Percentiles rank a stretch among this genome's conserved stretches.
phyloP scores from a whole-genome alignment of 176 grass and related monocot species.

The Neostapfia colusana region DNA sequence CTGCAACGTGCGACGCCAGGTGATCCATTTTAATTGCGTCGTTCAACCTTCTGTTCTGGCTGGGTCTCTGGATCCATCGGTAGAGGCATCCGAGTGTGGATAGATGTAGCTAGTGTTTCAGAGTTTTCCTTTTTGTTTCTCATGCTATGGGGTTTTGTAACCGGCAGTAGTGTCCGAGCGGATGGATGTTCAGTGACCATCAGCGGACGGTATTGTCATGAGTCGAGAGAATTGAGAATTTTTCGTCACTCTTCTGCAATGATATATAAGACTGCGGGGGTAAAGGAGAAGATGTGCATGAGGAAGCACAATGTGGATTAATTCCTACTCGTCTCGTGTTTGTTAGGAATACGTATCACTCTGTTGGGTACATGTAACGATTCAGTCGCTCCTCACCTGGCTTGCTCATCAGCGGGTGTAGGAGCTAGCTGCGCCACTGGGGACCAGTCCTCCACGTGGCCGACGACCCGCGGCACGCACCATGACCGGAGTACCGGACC shows the following conservation, averaged over 20 bases:
- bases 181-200: neutral
- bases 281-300: neutral
- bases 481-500: too few species aligned
- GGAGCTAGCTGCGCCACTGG: too few species aligned
- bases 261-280: neutral
- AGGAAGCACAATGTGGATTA: neutral
- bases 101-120: slow-evolving; percentile 17
- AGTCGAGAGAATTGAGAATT: neutral
- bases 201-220: neutral
- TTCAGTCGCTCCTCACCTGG: too few species aligned
- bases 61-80: neutral
- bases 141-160: neutral
- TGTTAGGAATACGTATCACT: too few species aligned
- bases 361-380: too few species aligned
- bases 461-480: too few species aligned
- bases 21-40: neutral
- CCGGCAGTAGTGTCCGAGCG: neutral
- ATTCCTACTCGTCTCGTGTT: neutral
- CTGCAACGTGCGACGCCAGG: neutral
- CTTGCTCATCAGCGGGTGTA: too few species aligned
- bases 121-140: neutral
- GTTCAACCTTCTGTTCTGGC: slow-evolving; percentile 25
- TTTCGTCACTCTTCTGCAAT: neutral
- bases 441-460: too few species aligned
- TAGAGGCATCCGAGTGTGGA: slow-evolving; percentile 15